A percentile compares a stretch with the other conserved stretches of the same genome.
Evolutionary conservation across 2,329 filamentous ascomycete species (phyloP).

Genomic region (Pseudocercospora macadamiae): DNA sequence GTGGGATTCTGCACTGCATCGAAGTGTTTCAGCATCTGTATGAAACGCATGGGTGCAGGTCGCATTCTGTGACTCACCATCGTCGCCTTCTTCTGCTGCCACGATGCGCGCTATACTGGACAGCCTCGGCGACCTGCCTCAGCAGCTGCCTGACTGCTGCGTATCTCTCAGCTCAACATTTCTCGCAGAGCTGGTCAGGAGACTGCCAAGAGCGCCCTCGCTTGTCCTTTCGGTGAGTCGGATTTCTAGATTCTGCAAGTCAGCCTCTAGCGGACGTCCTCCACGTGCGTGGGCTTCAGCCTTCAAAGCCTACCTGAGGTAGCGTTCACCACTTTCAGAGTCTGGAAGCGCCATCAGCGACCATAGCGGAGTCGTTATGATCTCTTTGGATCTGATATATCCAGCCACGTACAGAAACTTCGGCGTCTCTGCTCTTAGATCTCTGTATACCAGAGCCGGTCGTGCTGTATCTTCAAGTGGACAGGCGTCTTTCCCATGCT

Average conservation of each 20-base stretch:
- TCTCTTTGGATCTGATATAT: not conserved
- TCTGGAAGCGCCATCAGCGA: not conserved
- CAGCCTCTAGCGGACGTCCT: not conserved
- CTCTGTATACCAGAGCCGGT: not conserved
- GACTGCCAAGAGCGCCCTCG: constrained; percentile 21
- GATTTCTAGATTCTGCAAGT: not conserved
- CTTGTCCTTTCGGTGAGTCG: constrained; percentile 29
- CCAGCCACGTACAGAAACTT: too few relatives aligned
- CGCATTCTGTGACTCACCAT: constrained; percentile 22
- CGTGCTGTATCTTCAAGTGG: not conserved
- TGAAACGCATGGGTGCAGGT: constrained; percentile 4
- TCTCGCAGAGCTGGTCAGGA: constrained; percentile 19
- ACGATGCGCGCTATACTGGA: constrained; percentile 4
- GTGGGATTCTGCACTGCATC: not conserved
- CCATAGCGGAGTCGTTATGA: too few relatives aligned
- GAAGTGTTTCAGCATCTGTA: constrained; percentile 12
- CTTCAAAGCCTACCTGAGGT: too few relatives aligned
- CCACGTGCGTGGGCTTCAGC: too few relatives aligned
- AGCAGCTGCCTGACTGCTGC: constrained; percentile 25
- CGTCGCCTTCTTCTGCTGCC: not conserved
- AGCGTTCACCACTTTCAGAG: too few relatives aligned
- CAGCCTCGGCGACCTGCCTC: constrained; percentile 11
- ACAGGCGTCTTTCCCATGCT: not conserved
- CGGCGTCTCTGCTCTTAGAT: too few relatives aligned
- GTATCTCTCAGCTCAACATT: constrained; percentile 23